Base-by-base conservation (phyloP, 2,329 filamentous ascomycete species). In the Hypoxylon sp. region DNA sequence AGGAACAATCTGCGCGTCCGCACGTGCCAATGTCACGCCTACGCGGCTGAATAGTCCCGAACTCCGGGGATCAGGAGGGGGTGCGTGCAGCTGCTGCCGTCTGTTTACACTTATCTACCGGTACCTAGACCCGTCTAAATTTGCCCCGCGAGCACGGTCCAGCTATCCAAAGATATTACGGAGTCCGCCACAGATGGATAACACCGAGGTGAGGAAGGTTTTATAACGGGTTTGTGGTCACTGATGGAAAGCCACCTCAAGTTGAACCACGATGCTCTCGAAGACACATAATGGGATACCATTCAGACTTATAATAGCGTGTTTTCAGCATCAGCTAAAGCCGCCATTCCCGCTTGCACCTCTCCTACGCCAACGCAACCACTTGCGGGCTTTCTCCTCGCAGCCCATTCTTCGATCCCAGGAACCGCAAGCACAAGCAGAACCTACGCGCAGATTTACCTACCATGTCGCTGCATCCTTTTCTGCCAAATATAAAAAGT, bases 401-500 rank as follows among this genome's bases (percentile, higher is more conserved):
- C 73, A 74, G 34, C 55, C 68, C 2, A 27, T 58, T 2, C 67
- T 73, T 23, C 71, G 62, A 27, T 75, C 72, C 34, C 71, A 69
- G 64, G 66, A 65, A 48, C 9, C 66, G 14, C 64, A 69, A 27
- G 48, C 63, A 3, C 65, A 61, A 56, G 8, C 70, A 30, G 69
- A 70, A n/a, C 48, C 69, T 19, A 62, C 67, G 62, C 74, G 58
- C 54, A 73, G 74, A 25, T 87, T 92, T 74, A 87, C 86, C 55
- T 94, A 93, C 77, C 85, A 90, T 70, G 85, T 93, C 63, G 90
- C 91, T 29, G 90, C 90, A 5, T 92, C 91, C 4, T 94, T 91
- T 74, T 90, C 90, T 51, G 90, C 87, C 63, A 95, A 95, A 78
- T 87, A 89, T 71, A 85, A 84, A 46, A 84, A 84, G 30, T 94